Evolutionary conservation across 2,329 filamentous ascomycete species (phyloP).

Genomic region (Talaromyces sp.): DNA sequence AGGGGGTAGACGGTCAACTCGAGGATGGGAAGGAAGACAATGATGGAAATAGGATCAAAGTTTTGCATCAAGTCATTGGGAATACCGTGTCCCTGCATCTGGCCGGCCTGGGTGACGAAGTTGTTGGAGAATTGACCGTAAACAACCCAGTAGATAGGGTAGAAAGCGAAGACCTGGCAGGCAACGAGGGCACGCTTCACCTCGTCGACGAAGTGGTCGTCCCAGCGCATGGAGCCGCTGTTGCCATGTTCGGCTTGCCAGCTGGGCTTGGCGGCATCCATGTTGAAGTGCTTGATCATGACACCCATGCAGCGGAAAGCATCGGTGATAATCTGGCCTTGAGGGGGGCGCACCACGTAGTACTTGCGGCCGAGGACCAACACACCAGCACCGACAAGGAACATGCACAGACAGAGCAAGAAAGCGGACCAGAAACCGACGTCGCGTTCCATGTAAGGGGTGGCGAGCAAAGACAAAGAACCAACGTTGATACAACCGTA

Average conservation of each 20-base stretch:
- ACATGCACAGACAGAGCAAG: constrained; percentile 58
- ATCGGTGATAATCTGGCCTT: constrained; percentile 61
- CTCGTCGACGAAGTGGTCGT: constrained; percentile 67
- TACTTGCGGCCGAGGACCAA: constrained; percentile 43
- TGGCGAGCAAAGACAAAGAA: constrained; percentile 62
- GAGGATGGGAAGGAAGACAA: constrained; percentile 69
- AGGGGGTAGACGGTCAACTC: constrained; percentile 66
- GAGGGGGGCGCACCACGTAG: constrained; percentile 47
- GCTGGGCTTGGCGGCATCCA: constrained; percentile 62
- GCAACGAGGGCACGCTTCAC: constrained; percentile 61
- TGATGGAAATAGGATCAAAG: constrained; percentile 68
- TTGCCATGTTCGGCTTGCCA: constrained; percentile 53
- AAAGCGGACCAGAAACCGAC: constrained; percentile 64
- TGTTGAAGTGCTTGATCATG: constrained; percentile 46
- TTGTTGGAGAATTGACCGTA: constrained; percentile 59
- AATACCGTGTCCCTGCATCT: constrained; percentile 61
- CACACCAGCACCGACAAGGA: constrained; percentile 56
- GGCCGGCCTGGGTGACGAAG: constrained; percentile 46
- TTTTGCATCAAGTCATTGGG: constrained; percentile 76
- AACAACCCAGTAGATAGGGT: constrained; percentile 33
- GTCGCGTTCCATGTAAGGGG: constrained; percentile 62
- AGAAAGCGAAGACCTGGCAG: constrained; percentile 68
- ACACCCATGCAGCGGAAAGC: constrained; percentile 60
- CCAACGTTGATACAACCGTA: constrained; percentile 71
- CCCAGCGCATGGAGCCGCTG: constrained; percentile 50